Evolutionary conservation across 352 stramenopile genomes (phyloP).

Genomic region (Phytophthora litchii): DNA sequence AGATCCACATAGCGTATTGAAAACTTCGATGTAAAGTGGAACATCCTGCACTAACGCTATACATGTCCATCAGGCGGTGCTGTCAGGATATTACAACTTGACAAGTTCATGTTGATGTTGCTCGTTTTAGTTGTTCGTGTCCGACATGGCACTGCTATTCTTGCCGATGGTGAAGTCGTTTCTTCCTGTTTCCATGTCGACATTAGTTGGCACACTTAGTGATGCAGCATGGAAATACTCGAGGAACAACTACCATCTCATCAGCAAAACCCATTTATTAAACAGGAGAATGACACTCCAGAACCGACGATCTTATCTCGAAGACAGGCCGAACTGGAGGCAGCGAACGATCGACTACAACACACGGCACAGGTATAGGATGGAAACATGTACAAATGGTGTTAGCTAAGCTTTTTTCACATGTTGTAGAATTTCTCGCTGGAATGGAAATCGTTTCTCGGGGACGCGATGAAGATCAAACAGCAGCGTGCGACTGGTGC

Average conservation of each 20-base stretch:
- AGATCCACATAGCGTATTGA: too few species aligned
- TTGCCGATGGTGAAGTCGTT: slow-evolving; percentile 16
- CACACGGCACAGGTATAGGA: slow-evolving; percentile 48
- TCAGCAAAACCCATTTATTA: slow-evolving; percentile 12
- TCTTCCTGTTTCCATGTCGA: slow-evolving; percentile 22
- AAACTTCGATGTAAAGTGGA: too few species aligned
- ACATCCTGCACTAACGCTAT: too few species aligned
- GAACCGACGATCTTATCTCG: slow-evolving; percentile 26
- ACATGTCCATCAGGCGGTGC: neutral
- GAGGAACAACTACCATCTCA: slow-evolving; percentile 11
- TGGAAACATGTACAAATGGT: neutral
- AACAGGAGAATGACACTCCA: slow-evolving; percentile 9
- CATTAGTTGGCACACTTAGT: neutral
- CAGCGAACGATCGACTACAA: slow-evolving; percentile 40
- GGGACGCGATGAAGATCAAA: slow-evolving; percentile 58
- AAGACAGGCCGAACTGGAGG: slow-evolving; percentile 40
- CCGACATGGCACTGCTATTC: slow-evolving; percentile 18
- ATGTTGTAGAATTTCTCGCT: slow-evolving; percentile 51
- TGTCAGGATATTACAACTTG: neutral
- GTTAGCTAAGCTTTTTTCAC: neutral
- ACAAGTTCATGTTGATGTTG: neutral
- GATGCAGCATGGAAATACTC: slow-evolving; percentile 15
- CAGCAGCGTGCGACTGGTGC: slow-evolving; percentile 2
- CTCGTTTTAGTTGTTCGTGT: slow-evolving; percentile 1
- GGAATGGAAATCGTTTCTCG: slow-evolving; percentile 66